Base-by-base conservation (phyloP, 2,329 filamentous ascomycete genomes). In the Stachybotrys echinatus region DNA sequence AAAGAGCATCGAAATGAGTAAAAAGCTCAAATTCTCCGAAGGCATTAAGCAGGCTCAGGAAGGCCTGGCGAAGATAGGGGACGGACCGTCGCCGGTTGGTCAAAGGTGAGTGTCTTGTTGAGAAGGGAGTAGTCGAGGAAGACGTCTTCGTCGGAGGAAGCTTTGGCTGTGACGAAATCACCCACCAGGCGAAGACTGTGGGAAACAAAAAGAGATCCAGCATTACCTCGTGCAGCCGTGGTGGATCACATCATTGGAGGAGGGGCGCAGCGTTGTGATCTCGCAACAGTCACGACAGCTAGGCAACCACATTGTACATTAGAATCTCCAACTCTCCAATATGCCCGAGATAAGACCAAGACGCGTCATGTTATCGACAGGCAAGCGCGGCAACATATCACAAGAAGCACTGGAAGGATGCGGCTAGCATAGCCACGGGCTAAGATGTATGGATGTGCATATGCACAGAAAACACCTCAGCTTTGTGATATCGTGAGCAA, bases 1-100 rank as follows among this genome's bases (percentile, higher is more conserved):
- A 48, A 81, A 95, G 63, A 86, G 88, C 10, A 77, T 81, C 48
- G 75, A 75, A 19, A 65, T 92, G 65, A 79, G 81, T 53, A 73
- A 71, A 56, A 74, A 72, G 56, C 63, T 84, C 42, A 74, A 70
- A 0, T 82, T 83, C 52, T 58, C 70, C 1, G 69, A 75, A 3
- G 82, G 79, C 1, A 66, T 80, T 8, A 63, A 63, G 47, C 77
- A 81, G 59, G 79, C 81, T 2, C 69, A 79, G 47, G 71, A 73
- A 14, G 79, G 78, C 0, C 61, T 86, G 46, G 66, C 62, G 42
- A 65, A 57, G 38, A 50, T 71, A 42, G 50, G 56, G n/a, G 56
- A 52, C 20, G 46, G 48, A 21, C 31, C 47, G 6, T 31, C 42
- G 5, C 12, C 34, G 23, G 40, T 44, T 14, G 22, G 20, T 14